phyloP scores from a whole-genome alignment of 2,329 filamentous ascomycete species.

The Alternaria novae-zelandiae region DNA sequence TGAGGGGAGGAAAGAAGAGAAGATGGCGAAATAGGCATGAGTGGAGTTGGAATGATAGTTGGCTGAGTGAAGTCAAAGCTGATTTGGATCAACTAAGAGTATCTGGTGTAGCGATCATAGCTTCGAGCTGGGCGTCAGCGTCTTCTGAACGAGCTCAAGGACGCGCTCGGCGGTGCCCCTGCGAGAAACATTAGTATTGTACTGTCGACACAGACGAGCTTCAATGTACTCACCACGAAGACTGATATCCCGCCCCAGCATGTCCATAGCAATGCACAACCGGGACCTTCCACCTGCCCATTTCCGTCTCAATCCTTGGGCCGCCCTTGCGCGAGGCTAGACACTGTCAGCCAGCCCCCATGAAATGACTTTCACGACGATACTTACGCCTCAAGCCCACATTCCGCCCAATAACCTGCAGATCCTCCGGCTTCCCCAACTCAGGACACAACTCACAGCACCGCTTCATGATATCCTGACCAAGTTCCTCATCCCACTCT shows the following conservation, averaged over 20 bases:
- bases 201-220: not conserved
- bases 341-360: not conserved
- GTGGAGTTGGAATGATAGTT: not conserved
- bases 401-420: conserved; percentile 79
- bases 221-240: conserved; percentile 43
- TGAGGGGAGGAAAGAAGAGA: conserved; percentile 5
- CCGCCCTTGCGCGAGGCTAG: conserved; percentile 71
- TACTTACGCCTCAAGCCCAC: conserved; percentile 73
- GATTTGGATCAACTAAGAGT: not conserved
- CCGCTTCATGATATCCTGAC: conserved; percentile 82
- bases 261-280: conserved; percentile 81
- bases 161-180: conserved; percentile 53
- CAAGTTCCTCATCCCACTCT: conserved; percentile 76
- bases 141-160: conserved; percentile 48
- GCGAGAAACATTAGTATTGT: not conserved
- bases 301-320: conserved; percentile 73
- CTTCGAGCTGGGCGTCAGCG: conserved; percentile 27
- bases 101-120: conserved; percentile 19
- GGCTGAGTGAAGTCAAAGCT: not conserved
- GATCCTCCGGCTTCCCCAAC: conserved; percentile 70
- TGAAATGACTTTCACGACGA: not conserved
- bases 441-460: conserved; percentile 70
- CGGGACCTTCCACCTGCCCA: conserved; percentile 61
- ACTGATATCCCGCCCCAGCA: conserved; percentile 75
- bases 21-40: not conserved